Evolutionary conservation across 2,329 filamentous ascomycete species (phyloP).

Genomic region (Hymenoscyphus occultus): DNA sequence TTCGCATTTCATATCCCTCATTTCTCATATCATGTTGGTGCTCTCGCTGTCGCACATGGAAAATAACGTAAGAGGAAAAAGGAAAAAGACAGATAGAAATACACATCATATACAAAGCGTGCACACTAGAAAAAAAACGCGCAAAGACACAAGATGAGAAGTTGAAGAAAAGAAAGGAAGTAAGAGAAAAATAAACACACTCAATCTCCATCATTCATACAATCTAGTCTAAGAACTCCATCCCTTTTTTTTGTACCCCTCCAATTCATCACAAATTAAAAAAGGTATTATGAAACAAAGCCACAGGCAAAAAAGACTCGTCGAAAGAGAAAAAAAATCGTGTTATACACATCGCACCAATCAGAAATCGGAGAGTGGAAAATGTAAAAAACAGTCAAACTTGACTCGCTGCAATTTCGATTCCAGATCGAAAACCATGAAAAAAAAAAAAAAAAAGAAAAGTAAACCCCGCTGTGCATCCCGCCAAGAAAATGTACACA

Average conservation of each 20-base stretch:
- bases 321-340: background rate
- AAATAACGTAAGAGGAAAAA: no score
- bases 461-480: background rate
- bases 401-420: background rate
- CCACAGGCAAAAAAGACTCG: background rate
- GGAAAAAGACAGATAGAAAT: background rate
- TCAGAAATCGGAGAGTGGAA: background rate
- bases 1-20: no score
- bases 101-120: background rate
- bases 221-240: background rate
- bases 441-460: background rate
- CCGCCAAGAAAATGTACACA: background rate
- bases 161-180: background rate
- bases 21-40: no score
- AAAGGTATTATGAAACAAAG: background rate
- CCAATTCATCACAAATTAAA: background rate
- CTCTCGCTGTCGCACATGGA: no score
- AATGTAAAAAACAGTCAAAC: background rate
- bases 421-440: background rate
- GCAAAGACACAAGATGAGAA: background rate
- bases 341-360: constrained; percentile 1
- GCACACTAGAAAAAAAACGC: background rate
- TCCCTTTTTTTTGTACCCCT: background rate
- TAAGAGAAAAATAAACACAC: background rate
- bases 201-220: background rate